Evolutionary conservation across 768 basidiomycete species (phyloP).

Genomic region (Glaciozyma antarctica): DNA sequence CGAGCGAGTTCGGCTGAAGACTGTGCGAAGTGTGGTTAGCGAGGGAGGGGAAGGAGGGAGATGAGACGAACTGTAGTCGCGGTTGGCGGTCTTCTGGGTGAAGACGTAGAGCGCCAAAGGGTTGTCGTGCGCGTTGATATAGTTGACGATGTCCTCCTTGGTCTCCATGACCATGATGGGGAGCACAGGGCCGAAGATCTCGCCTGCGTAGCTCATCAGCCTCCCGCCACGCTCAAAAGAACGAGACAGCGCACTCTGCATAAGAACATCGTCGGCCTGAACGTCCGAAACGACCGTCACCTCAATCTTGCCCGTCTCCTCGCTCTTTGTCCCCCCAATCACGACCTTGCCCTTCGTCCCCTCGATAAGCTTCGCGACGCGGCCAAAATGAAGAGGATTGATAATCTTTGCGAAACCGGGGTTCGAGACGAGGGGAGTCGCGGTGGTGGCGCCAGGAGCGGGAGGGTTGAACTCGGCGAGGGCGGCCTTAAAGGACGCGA

Average conservation of each 20-base stretch:
- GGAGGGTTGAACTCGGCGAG: slow-evolving; percentile 13
- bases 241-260: slow-evolving; percentile 42
- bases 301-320: slow-evolving; percentile 52
- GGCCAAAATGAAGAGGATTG: slow-evolving; percentile 48
- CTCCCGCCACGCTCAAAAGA: not conserved
- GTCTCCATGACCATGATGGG: slow-evolving; percentile 45
- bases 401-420: slow-evolving; percentile 45
- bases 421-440: not conserved
- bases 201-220: slow-evolving; percentile 40
- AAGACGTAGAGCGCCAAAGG: slow-evolving; percentile 74
- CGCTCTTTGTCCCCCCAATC: slow-evolving; percentile 56
- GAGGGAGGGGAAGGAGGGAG: no score
- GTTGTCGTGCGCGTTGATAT: slow-evolving; percentile 42
- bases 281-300: slow-evolving; percentile 65
- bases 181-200: slow-evolving; percentile 74
- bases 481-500: slow-evolving; percentile 13
- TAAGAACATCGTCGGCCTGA: slow-evolving; percentile 55
- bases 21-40: no score
- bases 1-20: slow-evolving; percentile 36
- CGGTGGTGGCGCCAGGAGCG: not conserved
- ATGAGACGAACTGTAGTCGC: slow-evolving; percentile 49
- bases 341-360: slow-evolving; percentile 57
- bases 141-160: slow-evolving; percentile 59
- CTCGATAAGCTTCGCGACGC: slow-evolving; percentile 51
- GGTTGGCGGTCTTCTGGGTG: slow-evolving; percentile 51